phyloP scores from a whole-genome alignment of 768 basidiomycete genomes.

The Agrocybe praecox region DNA sequence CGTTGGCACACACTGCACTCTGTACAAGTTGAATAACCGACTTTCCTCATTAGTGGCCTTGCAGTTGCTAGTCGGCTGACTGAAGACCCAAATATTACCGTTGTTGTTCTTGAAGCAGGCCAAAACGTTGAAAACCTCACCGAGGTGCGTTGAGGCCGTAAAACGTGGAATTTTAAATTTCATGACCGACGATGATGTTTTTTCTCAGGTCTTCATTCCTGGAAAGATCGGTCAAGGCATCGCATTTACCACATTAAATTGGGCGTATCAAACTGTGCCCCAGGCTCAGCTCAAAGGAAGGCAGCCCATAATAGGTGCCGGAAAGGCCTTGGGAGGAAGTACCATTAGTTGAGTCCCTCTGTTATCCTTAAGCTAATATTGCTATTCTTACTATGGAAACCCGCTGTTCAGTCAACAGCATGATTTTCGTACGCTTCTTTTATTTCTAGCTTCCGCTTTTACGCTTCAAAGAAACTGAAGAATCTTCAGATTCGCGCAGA shows the following conservation, averaged over 20 bases:
- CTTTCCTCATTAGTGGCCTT: conserved; percentile 24
- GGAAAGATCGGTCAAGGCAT: conserved; percentile 30
- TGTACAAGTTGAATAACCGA: background rate
- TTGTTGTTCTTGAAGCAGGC: conserved; percentile 42
- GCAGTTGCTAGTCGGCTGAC: conserved; percentile 36
- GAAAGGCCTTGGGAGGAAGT: conserved; percentile 61
- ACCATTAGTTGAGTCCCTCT: conserved; percentile 37
- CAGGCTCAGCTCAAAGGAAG: conserved; percentile 44
- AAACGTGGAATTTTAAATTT: background rate
- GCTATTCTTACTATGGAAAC: background rate
- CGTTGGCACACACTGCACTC: background rate
- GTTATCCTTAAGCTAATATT: background rate
- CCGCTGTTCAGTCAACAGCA: conserved; percentile 42
- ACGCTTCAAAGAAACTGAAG: background rate
- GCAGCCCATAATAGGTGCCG: conserved; percentile 31
- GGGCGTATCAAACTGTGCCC: conserved; percentile 48
- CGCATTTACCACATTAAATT: conserved; percentile 44
- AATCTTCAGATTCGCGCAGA: conserved; percentile 28
- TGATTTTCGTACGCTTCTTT: conserved; percentile 29
- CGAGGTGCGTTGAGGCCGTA: conserved; percentile 23
- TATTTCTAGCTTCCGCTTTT: background rate
- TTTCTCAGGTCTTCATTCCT: conserved; percentile 29
- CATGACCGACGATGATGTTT: background rate
- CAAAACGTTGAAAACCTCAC: conserved; percentile 32
- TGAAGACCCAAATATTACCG: conserved; percentile 29